Base-by-base conservation (phyloP, 192 early-diverging fungal species). In the Coemansia sp. region DNA sequence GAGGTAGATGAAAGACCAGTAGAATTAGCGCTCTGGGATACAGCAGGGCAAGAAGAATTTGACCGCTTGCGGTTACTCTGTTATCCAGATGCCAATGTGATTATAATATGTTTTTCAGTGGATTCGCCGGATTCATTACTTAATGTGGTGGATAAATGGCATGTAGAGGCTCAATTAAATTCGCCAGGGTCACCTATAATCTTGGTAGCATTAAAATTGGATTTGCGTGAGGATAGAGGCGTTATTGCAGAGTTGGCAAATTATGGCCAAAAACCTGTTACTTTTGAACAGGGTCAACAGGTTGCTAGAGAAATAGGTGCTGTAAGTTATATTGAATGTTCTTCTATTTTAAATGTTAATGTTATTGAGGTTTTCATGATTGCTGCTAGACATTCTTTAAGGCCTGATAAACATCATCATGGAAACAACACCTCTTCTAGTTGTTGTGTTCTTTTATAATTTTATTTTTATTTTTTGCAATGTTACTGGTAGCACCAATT, bases 1-100 rank as follows among this genome's bases (percentile, higher is more conserved):
- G 83, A 89, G 47, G 87, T 93, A 15, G 91, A 96, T 77, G 88
- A 84, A 48, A 84, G 83, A 67, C 81, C 78, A 17, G 86, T 96
- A 14, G 88, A 97, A 62, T 74, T 98, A 14, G 88, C 89, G 23
- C 67, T 96, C 28, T 98, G 93, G 93, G 95, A 98, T 84, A 96
- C 94, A 34, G 92, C 94, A 26, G 93, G 90, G 37, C 92, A 94
- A 53, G 93, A 95, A 78, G 95, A 97, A 60, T 93, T 95, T 64
- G 92, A 95, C 76, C 85, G 89, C 41, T 77, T 97, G 55, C 85
- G 93, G 38, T 88, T 90, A 19, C 80, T 94, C n/a, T 91, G 89
- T 29, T 97, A 95, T 68, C 87, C 91, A 7, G 93, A 92, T 55
- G 87, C 90, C 10, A 83, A 95, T 72, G 89, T 94, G 37, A 85